Conservation (phyloP, 2,329 filamentous ascomycete species). For the Herpotrichia juniperi region DNA sequence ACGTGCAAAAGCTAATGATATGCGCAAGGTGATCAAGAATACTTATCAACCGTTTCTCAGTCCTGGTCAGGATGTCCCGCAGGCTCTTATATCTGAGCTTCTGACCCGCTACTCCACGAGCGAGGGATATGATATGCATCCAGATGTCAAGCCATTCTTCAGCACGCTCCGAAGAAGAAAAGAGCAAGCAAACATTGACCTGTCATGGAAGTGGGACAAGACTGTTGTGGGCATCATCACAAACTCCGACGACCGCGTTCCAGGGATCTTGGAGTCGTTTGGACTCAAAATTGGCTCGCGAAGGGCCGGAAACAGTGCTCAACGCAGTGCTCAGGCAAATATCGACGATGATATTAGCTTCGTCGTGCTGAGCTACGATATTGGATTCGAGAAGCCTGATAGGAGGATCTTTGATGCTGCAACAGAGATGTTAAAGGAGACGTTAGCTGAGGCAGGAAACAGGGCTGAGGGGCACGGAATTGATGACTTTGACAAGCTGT, state of each 20-base stretch:
- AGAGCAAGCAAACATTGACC: background rate
- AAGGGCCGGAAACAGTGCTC: constrained; percentile 16
- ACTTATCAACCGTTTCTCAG: constrained; percentile 48
- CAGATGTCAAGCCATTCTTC: constrained; percentile 56
- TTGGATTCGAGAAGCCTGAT: constrained; percentile 66
- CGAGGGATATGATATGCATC: constrained; percentile 59
- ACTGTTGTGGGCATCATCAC: constrained; percentile 64
- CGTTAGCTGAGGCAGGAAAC: constrained; percentile 30
- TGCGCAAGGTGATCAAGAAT: constrained; percentile 59
- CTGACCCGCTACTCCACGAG: constrained; percentile 60
- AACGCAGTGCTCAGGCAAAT: constrained; percentile 27
- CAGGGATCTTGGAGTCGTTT: constrained; percentile 59
- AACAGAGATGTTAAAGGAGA: constrained; percentile 48
- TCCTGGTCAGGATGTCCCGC: constrained; percentile 46
- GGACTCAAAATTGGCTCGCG: constrained; percentile 54
- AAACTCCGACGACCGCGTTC: constrained; percentile 68
- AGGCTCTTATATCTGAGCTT: constrained; percentile 55
- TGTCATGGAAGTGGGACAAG: constrained; percentile 43
- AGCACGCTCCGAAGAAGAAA: constrained; percentile 42
- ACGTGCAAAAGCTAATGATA: constrained; percentile 1
- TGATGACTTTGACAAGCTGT: constrained; percentile 50
- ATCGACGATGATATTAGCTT: constrained; percentile 57
- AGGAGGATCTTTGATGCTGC: constrained; percentile 62
- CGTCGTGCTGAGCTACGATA: constrained; percentile 67
- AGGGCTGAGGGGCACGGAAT: constrained; percentile 4